These are phyloP conservation scores for Xylaria sp. DNA, from an alignment of 2,329 filamentous ascomycete genomes.

Conservation along the genomic window DNA sequence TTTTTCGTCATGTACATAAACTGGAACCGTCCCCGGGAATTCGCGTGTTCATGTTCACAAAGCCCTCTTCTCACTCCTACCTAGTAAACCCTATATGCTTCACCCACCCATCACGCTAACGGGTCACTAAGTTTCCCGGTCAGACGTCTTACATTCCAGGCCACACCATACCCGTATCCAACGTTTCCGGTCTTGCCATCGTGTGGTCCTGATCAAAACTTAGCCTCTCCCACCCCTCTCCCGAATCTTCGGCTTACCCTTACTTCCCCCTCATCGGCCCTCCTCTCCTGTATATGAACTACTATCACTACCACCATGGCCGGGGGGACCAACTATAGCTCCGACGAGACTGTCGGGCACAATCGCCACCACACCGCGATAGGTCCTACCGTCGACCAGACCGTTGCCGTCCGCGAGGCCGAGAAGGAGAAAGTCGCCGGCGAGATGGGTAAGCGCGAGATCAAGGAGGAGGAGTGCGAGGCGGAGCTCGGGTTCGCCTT, in stretches of 20 bases:
- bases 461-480: constrained; percentile 58
- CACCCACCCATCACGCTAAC: not conserved
- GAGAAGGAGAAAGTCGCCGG: constrained; percentile 27
- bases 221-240: no score
- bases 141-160: not conserved
- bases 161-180: no score
- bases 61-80: not conserved
- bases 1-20: not conserved
- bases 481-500: constrained; percentile 67
- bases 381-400: constrained; percentile 24
- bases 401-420: constrained; percentile 19
- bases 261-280: no score
- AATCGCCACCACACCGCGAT: constrained; percentile 16
- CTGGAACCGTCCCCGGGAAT: not conserved
- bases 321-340: constrained; percentile 15
- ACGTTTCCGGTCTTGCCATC: not conserved
- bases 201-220: no score
- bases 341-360: constrained; percentile 25
- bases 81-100: not conserved
- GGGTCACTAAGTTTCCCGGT: not conserved
- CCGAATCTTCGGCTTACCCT: no score
- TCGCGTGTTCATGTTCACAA: not conserved
- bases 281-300: no score
- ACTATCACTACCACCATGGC: not conserved
- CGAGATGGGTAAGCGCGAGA: constrained; percentile 31